Base-by-base conservation (phyloP, 495 filamentous ascomycete species). In the Penicillium parvum region DNA sequence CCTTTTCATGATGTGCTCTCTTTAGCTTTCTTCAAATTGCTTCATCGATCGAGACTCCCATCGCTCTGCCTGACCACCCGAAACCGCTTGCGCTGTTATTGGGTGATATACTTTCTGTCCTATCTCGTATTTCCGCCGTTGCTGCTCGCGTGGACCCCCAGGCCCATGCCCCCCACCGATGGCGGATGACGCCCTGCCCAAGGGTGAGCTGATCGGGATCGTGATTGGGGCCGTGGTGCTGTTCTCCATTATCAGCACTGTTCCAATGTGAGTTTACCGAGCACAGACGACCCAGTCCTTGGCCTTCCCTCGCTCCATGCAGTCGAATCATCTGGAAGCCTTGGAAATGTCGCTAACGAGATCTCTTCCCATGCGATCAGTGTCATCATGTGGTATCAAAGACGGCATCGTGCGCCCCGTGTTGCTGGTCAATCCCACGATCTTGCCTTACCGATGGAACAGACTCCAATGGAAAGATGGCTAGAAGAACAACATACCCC, bases 211-310 rank as follows among this genome's bases (percentile, higher is more conserved):
- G 12, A 49, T 68, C 35, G 61, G 63, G 28, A 55, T 68, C 42
- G 53, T 65, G 37, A 54, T 66, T 52, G 65, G 65, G 19, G 63
- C 61, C 5, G 47, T 66, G 4, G 43, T 51, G 11, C 37, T 63
- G 21, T 60, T 68, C 35, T 50, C 47, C 28, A 23, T 54, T 22
- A 63, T 66, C 44, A 68, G 63, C 42, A 16, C 61, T 15, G 30
- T 65, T 37, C 65, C 65, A 16, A 55, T 68, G 61, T 66, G 39
- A 60, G 63, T 61, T 33, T 29, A 44, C 37, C 17, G 35, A 12
- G 37, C 44, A 44, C 48, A 44, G 34, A 45, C 37, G 34, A n/a
- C n/a, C n/a, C 11, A 21, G n/a, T n/a, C 14, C 53, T 55, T 50
- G 39, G 51, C 33, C 26, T 5, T 30, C 30, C 40, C 42, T 38